Percentiles rank a stretch among this genome's conserved stretches.
phyloP scores from a whole-genome alignment of 1,139 yeast species.

The Pichia sp. region DNA sequence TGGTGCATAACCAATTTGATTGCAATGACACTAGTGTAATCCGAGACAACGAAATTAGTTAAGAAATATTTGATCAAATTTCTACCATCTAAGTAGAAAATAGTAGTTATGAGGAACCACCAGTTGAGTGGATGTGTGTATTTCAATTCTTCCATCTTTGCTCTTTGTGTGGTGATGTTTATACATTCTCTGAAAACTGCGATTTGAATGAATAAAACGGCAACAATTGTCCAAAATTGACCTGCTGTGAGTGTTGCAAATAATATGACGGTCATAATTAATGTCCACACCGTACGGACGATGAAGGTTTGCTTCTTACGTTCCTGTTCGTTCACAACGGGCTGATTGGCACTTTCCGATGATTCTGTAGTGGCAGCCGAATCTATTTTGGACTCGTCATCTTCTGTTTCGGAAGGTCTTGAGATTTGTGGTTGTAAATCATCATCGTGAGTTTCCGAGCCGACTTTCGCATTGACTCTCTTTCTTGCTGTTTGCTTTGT shows the following conservation, averaged over 20 bases:
- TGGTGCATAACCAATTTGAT: conserved; percentile 57
- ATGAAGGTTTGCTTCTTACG: conserved; percentile 81
- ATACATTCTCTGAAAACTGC: conserved; percentile 91
- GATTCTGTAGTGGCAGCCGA: too few species aligned
- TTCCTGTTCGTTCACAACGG: conserved; percentile 42
- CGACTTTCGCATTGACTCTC: too few species aligned
- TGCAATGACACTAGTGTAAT: conserved; percentile 40
- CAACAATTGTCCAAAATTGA: conserved; percentile 72
- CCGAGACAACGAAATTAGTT: conserved; percentile 43
- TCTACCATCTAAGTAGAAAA: conserved; percentile 88
- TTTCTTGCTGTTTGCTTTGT: too few species aligned
- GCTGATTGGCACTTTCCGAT: neutral
- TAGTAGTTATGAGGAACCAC: conserved; percentile 79
- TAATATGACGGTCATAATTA: conserved; percentile 83
- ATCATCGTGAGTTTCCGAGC: too few species aligned
- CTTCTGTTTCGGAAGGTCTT: neutral
- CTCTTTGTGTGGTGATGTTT: conserved; percentile 79
- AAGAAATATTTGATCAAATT: conserved; percentile 64
- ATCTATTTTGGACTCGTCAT: neutral
- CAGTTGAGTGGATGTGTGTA: conserved; percentile 85
- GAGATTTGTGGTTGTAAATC: neutral
- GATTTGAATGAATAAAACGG: conserved; percentile 73
- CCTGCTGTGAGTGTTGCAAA: conserved; percentile 79
- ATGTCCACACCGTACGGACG: conserved; percentile 92
- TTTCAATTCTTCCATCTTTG: conserved; percentile 74